A percentile compares a stretch with the other conserved stretches of the same genome.
phyloP scores from a whole-genome alignment of 2,329 filamentous ascomycete species.

The Arthroderma sp. region DNA sequence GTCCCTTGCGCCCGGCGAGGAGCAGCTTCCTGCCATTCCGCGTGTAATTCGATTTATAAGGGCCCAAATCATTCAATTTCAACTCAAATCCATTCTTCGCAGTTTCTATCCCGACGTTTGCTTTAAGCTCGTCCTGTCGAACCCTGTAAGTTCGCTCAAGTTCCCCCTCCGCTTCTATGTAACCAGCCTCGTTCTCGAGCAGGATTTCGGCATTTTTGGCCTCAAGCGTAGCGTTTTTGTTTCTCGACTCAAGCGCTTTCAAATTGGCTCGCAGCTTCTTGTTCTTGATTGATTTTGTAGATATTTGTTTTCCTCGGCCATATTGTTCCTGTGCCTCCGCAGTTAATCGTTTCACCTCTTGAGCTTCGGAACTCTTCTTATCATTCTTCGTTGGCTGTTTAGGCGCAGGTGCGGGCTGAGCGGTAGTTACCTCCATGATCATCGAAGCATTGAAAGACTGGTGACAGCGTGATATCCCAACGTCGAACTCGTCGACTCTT shows the following conservation, averaged over 20 bases:
- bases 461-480: not conserved
- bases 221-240: constrained; percentile 64
- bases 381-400: too few species aligned
- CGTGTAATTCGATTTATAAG: constrained; percentile 80
- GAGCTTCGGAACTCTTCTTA: constrained; percentile 16
- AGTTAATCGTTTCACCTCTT: constrained; percentile 27
- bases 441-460: not conserved
- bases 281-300: constrained; percentile 62
- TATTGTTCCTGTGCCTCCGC: constrained; percentile 57
- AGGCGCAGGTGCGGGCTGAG: constrained; percentile 8
- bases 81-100: constrained; percentile 90
- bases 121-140: constrained; percentile 70
- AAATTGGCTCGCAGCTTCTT: constrained; percentile 80
- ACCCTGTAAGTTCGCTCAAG: constrained; percentile 89
- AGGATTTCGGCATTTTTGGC: constrained; percentile 94
- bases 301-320: constrained; percentile 67
- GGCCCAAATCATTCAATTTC: constrained; percentile 67
- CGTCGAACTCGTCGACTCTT: not conserved
- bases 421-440: constrained; percentile 17
- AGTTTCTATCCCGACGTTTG: constrained; percentile 63
- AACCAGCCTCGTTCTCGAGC: constrained; percentile 72
- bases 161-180: constrained; percentile 75
- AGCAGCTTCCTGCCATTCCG: constrained; percentile 77
- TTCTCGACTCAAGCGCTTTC: constrained; percentile 65
- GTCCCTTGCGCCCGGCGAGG: constrained; percentile 78